Percentiles rank a stretch among this genome's conserved stretches.
phyloP scores from a whole-genome alignment of 2,329 filamentous ascomycete species.

The Alternaria panax region DNA sequence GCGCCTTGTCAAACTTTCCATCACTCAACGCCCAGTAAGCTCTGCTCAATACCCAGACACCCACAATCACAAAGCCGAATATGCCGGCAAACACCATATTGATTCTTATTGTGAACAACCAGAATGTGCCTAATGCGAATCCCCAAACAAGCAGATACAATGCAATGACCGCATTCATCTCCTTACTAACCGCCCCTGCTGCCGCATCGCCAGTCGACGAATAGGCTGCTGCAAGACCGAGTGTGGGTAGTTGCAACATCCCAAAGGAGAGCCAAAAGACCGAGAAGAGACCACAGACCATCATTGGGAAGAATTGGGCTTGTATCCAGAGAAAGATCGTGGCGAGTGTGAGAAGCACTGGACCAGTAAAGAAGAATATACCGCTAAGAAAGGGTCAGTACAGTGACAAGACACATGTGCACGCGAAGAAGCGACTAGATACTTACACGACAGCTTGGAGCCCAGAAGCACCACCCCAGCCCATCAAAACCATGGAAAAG shows the following conservation, averaged over 20 bases:
- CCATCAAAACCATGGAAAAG: conserved; percentile 52
- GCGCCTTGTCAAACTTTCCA: conserved; percentile 54
- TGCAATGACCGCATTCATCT: conserved; percentile 59
- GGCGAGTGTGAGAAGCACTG: conserved; percentile 56
- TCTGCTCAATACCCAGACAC: conserved; percentile 56
- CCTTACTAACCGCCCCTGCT: conserved; percentile 53
- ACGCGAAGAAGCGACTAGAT: not conserved
- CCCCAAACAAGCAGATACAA: conserved; percentile 63
- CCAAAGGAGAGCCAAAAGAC: conserved; percentile 63
- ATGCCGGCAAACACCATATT: conserved; percentile 60
- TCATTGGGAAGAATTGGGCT: conserved; percentile 53
- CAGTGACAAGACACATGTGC: not conserved
- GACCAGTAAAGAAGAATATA: conserved; percentile 56
- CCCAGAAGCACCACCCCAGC: conserved; percentile 49
- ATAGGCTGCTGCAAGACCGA: conserved; percentile 57
- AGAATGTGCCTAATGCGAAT: conserved; percentile 61
- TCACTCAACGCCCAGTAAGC: conserved; percentile 59
- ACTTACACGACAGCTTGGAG: conserved; percentile 46
- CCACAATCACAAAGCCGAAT: conserved; percentile 57
- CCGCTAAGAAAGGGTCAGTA: conserved; percentile 24
- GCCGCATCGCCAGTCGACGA: conserved; percentile 53
- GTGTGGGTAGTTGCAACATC: conserved; percentile 59
- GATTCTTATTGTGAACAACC: conserved; percentile 60
- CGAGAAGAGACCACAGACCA: conserved; percentile 60
- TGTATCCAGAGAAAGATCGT: conserved; percentile 62